Percentiles rank a stretch among this genome's conserved stretches.
Evolutionary conservation across 2,329 filamentous ascomycete genomes (phyloP).

Genomic region (Zelopaecilomyces penicillatus): DNA sequence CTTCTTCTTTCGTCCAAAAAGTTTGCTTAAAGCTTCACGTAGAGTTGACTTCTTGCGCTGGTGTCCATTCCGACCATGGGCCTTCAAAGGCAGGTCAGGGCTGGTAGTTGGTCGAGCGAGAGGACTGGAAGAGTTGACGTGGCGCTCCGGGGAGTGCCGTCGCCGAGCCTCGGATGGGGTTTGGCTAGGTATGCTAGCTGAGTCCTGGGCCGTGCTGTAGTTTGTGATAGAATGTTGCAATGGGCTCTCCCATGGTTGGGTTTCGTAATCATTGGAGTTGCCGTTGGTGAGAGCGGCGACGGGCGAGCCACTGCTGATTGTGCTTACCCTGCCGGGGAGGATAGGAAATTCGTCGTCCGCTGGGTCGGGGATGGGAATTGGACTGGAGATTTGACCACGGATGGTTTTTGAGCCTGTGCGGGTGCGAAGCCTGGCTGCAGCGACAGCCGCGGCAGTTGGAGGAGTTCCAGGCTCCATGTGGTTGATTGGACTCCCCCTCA

Average conservation of each 20-base stretch:
- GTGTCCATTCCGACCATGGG: constrained; percentile 18
- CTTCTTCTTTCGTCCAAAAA: constrained; percentile 53
- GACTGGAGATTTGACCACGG: constrained; percentile 52
- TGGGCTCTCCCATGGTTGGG: neutral
- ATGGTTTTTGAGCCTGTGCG: constrained; percentile 35
- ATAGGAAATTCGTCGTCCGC: constrained; percentile 48
- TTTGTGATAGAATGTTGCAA: neutral
- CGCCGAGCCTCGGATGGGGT: too few relatives aligned
- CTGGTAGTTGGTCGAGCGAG: too few relatives aligned
- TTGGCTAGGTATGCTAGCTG: constrained; percentile 11
- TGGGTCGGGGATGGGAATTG: constrained; percentile 45
- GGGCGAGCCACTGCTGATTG: too few relatives aligned
- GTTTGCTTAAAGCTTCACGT: constrained; percentile 44
- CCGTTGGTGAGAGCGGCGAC: too few relatives aligned
- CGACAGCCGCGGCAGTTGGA: constrained; percentile 4
- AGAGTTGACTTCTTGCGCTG: constrained; percentile 51
- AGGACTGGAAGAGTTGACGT: too few relatives aligned
- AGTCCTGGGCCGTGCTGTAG: constrained; percentile 9
- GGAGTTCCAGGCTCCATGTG: neutral
- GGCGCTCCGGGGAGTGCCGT: too few relatives aligned
- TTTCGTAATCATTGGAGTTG: constrained; percentile 8
- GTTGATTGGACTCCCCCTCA: too few relatives aligned
- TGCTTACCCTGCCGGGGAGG: too few relatives aligned
- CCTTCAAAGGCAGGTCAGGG: neutral
- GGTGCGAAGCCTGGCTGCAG: constrained; percentile 9